phyloP scores from a whole-genome alignment of 805 yeast species.

The Cyberlindnera euphorbiiphila region DNA sequence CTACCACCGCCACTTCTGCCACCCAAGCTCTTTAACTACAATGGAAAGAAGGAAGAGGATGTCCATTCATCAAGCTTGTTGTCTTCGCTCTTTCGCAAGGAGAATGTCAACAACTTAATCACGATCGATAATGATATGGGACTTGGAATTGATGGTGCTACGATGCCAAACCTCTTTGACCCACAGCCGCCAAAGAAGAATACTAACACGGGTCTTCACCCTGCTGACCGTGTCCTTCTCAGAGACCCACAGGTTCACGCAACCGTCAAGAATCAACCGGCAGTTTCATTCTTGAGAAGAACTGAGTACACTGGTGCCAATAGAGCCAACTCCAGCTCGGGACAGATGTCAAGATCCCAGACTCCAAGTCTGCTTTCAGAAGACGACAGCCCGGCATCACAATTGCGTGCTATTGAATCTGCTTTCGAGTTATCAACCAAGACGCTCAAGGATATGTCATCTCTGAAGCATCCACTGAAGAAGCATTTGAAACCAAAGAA shows the following conservation, averaged over 20 bases:
- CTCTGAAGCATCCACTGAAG: conserved; percentile 74
- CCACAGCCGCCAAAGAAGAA: conserved; percentile 25
- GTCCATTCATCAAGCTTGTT: conserved; percentile 53
- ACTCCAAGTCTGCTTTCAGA: conserved; percentile 13
- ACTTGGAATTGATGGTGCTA: conserved; percentile 68
- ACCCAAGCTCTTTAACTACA: conserved; percentile 71
- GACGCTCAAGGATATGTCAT: conserved; percentile 37
- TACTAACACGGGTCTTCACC: conserved; percentile 45
- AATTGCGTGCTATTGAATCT: conserved; percentile 66
- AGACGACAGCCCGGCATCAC: conserved; percentile 54
- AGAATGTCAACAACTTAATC: conserved; percentile 62
- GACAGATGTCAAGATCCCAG: conserved; percentile 16
- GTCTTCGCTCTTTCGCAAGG: conserved; percentile 63
- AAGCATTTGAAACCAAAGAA: conserved; percentile 67
- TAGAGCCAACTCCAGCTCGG: neutral
- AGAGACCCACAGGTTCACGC: conserved; percentile 66
- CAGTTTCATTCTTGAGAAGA: conserved; percentile 80
- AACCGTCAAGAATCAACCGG: conserved; percentile 35
- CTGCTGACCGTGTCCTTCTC: conserved; percentile 71
- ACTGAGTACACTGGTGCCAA: conserved; percentile 69
- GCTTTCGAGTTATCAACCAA: conserved; percentile 65
- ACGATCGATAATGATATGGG: conserved; percentile 63
- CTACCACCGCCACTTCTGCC: conserved; percentile 93
- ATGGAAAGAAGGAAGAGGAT: conserved; percentile 35
- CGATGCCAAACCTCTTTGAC: conserved; percentile 65